These are phyloP conservation scores for Termitomyces eurrhizus DNA, from an alignment of 768 basidiomycete species.

Conservation along the genomic window DNA sequence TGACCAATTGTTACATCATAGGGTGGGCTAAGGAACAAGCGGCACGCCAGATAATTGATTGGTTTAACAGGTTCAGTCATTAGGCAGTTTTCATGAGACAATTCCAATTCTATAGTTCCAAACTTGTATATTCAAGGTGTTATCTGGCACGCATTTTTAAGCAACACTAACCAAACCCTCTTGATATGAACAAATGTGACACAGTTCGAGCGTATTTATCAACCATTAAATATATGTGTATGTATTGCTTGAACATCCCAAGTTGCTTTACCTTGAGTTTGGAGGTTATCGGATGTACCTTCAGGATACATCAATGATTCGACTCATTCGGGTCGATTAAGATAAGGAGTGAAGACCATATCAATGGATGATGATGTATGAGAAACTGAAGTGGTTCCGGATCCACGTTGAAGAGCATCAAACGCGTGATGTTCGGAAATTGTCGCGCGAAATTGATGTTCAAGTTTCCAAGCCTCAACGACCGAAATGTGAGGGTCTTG, in stretches of 20 bases:
- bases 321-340: neutral
- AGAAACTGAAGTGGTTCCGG: neutral
- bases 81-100: neutral
- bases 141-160: neutral
- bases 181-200: neutral
- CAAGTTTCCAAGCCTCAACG: neutral
- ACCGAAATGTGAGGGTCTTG: neutral
- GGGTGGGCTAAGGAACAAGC: conserved; percentile 63
- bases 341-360: neutral
- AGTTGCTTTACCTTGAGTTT: neutral
- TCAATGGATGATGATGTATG: neutral
- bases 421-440: neutral
- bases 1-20: conserved; percentile 16
- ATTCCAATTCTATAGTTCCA: neutral
- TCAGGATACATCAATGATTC: neutral
- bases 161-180: neutral
- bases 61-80: conserved; percentile 45
- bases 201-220: neutral
- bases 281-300: neutral
- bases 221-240: neutral
- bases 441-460: neutral
- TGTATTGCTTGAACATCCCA: neutral
- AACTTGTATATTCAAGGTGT: neutral
- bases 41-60: conserved; percentile 43
- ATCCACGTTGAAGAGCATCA: neutral